These are phyloP conservation scores for Chiua virens DNA, from an alignment of 768 basidiomycete genomes.

Conservation along the genomic window DNA sequence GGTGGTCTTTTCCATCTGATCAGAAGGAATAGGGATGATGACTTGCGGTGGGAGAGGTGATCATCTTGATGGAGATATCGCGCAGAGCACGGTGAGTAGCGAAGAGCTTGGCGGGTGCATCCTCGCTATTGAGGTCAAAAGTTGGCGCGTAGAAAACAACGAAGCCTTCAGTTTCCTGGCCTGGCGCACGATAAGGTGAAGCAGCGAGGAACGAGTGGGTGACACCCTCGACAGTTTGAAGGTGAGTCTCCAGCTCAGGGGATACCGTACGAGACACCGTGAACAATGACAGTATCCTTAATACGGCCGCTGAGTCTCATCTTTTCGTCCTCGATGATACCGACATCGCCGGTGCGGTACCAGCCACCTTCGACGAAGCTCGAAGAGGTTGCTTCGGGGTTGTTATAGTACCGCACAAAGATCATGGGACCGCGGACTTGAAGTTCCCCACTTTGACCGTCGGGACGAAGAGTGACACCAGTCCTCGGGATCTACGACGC, in stretches of 20 bases:
- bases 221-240: slow-evolving; percentile 1
- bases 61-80: slow-evolving; percentile 32
- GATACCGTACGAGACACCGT: slow-evolving; percentile 38
- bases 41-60: slow-evolving; percentile 37
- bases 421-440: slow-evolving; percentile 41
- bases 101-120: slow-evolving; percentile 24
- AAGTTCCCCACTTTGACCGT: slow-evolving; percentile 37
- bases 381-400: slow-evolving; percentile 44
- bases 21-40: slow-evolving; percentile 38
- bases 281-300: slow-evolving; percentile 40
- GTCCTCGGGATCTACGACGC: slow-evolving; percentile 31
- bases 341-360: slow-evolving; percentile 60
- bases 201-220: slow-evolving; percentile 2
- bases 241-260: too few relatives aligned
- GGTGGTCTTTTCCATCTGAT: slow-evolving; percentile 42
- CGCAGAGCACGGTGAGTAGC: slow-evolving; percentile 33
- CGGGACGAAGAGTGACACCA: slow-evolving; percentile 24
- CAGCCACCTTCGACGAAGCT: slow-evolving; percentile 50
- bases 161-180: slow-evolving; percentile 4
- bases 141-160: slow-evolving; percentile 10
- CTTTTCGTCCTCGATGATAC: slow-evolving; percentile 33
- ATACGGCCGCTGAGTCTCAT: slow-evolving; percentile 22
- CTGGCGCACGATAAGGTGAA: slow-evolving; percentile 1
- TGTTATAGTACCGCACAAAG: slow-evolving; percentile 47
- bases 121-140: slow-evolving; percentile 22